Evolutionary conservation across 768 basidiomycete genomes (phyloP), one percentile per base, ranked within the genome.

Genomic region (Boletales sp.): DNA sequence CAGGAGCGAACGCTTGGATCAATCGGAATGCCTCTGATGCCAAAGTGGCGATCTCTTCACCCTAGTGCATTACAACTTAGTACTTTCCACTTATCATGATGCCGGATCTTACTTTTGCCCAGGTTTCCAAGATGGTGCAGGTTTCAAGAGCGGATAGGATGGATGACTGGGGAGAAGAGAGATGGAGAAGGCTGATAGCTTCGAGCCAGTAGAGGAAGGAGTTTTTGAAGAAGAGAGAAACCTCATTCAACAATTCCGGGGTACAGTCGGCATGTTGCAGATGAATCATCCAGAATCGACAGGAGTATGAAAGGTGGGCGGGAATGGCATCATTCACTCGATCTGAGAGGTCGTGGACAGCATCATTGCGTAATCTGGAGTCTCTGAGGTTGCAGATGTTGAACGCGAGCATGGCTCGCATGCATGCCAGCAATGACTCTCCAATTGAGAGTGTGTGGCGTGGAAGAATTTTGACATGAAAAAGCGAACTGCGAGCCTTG

Each of bases 21-120:
- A 49, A 49, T 33, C 31, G 44, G 35, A 10, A 49, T 21, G 44
- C 35, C 18, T 49, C 48, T 25, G 35, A 54, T 49, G 52, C 52
- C 4, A 54, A 11, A 2, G 15, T 28, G 8, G 19, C 19, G 11
- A 33, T 32, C 12, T 44, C 45, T 19, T 41, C 17, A 15, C 13
- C 41, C 41, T 49, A n/a, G 9, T 18, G 32, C 8, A 2, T 5
- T 17, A 3, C 3, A 25, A 1, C 14, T 44, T 6, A 50, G 37
- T 39, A 44, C n/a, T 34, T 9, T 13, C 10, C 18, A 4, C 4
- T 35, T 3, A 19, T 18, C 5, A 18, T 13, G 0, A 35, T 19
- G 1, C 4, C 5, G n/a, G 7, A 40, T 11, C 44, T 41, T 37
- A 51, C 50, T 44, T 51, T 46, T 31, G 10, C 38, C 44, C 50